phyloP scores from a whole-genome alignment of 2,329 filamentous ascomycete genomes.

The Furcasterigmium sp. region DNA sequence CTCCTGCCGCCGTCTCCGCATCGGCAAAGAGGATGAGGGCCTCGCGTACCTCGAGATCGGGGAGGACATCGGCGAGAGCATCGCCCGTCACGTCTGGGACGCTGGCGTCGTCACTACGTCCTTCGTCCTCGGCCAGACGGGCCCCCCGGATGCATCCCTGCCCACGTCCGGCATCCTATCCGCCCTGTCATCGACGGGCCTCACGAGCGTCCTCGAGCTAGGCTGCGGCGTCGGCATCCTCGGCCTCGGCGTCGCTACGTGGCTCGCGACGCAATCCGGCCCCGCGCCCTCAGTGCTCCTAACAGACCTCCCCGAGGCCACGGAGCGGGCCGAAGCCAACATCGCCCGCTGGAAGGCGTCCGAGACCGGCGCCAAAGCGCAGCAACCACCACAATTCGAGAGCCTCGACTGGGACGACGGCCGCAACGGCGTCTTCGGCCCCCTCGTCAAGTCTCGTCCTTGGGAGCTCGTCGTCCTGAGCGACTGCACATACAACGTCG shows the following conservation, averaged over 20 bases:
- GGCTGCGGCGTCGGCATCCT: slow-evolving; percentile 53
- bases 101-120: slow-evolving; percentile 43
- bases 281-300: slow-evolving; percentile 30
- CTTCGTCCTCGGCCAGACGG: slow-evolving; percentile 20
- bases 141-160: background rate
- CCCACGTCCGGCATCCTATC: background rate
- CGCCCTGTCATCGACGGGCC: slow-evolving; percentile 17
- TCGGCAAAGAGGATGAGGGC: slow-evolving; percentile 17
- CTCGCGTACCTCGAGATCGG: slow-evolving; percentile 34
- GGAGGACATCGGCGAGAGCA: slow-evolving; percentile 55
- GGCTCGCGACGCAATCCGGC: slow-evolving; percentile 29
- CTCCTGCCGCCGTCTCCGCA: slow-evolving; percentile 23
- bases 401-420: slow-evolving; percentile 54
- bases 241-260: slow-evolving; percentile 40
- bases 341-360: slow-evolving; percentile 24
- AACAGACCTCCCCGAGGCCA: slow-evolving; percentile 51
- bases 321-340: slow-evolving; percentile 42
- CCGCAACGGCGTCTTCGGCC: slow-evolving; percentile 36
- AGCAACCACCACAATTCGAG: slow-evolving; percentile 33
- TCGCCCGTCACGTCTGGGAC: slow-evolving; percentile 56
- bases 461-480: slow-evolving; percentile 53
- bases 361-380: background rate
- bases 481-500: slow-evolving; percentile 58
- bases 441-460: slow-evolving; percentile 24
- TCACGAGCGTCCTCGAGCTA: slow-evolving; percentile 45